Percentiles rank a stretch among this genome's conserved stretches.
phyloP scores from a whole-genome alignment of 2,329 filamentous ascomycete genomes.

The Rhexocercosporidium sp. region DNA sequence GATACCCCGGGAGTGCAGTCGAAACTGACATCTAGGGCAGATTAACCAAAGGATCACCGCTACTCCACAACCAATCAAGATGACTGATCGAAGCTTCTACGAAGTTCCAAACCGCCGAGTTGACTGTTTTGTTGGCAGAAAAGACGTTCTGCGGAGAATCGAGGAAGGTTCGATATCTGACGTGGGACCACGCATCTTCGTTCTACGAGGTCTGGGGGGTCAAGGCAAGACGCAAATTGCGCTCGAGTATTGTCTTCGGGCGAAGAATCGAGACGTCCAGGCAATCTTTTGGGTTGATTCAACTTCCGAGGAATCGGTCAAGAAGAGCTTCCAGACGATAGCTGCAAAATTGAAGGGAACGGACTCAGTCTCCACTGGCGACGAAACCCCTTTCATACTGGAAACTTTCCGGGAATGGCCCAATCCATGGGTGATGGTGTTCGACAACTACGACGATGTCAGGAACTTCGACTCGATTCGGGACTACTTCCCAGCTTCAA shows the following conservation, averaged over 20 bases:
- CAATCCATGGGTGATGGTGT: constrained; percentile 33
- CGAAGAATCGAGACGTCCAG: constrained; percentile 14
- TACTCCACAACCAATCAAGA: not conserved
- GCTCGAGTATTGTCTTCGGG: constrained; percentile 29
- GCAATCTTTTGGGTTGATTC: constrained; percentile 33
- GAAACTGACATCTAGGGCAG: not conserved
- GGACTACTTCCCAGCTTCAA: constrained; percentile 24
- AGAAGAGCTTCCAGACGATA: constrained; percentile 27
- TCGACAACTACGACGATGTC: constrained; percentile 36
- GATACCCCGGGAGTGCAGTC: not conserved
- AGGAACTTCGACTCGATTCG: constrained; percentile 21
- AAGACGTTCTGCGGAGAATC: constrained; percentile 28
- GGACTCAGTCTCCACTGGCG: constrained; percentile 6
- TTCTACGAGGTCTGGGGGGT: constrained; percentile 31
- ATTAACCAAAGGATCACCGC: not conserved
- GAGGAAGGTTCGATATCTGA: constrained; percentile 13
- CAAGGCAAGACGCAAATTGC: constrained; percentile 37
- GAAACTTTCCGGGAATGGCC: constrained; percentile 15
- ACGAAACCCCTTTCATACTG: constrained; percentile 13
- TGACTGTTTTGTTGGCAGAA: constrained; percentile 28
- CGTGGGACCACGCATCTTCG: constrained; percentile 21
- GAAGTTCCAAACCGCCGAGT: constrained; percentile 23
- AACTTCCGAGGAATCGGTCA: constrained; percentile 22
- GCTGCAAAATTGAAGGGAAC: constrained; percentile 14
- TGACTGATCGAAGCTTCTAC: constrained; percentile 6